Evolutionary conservation across 1,284 basidiomycete genomes (phyloP).

Genomic region (Cryptococcus maquisensis): DNA sequence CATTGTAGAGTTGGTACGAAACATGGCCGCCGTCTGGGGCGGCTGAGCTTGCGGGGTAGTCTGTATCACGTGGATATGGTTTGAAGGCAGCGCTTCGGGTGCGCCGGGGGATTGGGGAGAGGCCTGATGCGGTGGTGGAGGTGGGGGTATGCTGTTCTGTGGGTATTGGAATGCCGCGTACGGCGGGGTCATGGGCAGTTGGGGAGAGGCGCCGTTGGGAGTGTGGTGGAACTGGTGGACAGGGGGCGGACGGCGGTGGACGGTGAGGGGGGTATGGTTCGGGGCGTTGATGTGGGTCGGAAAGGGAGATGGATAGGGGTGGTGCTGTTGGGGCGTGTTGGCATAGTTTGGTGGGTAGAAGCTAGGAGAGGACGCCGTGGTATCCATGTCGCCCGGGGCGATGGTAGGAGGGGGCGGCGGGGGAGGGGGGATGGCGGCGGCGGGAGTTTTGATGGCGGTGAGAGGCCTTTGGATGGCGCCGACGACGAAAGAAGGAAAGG

Average conservation of each 20-base stretch:
- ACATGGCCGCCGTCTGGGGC: background rate
- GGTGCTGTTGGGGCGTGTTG: background rate
- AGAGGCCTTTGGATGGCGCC: background rate
- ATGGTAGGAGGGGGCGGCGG: too few relatives aligned
- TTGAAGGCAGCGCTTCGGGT: constrained; percentile 1
- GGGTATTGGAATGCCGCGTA: background rate
- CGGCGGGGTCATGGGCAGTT: background rate
- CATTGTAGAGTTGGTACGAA: constrained; percentile 7
- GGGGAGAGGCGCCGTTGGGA: background rate
- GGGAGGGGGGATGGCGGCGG: background rate
- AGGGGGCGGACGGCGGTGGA: background rate
- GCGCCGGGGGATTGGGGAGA: background rate
- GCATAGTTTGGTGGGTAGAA: background rate
- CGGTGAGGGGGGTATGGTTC: background rate
- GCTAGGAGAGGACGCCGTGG: background rate
- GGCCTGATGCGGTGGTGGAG: background rate
- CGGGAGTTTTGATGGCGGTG: background rate
- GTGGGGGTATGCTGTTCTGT: background rate
- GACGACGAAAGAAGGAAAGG: background rate
- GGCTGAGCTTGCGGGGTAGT: constrained; percentile 1
- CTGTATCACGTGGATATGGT: constrained; percentile 13
- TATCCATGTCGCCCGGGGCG: background rate
- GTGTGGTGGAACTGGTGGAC: background rate
- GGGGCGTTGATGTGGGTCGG: background rate
- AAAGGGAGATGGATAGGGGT: background rate